phyloP scores from a whole-genome alignment of 2,329 filamentous ascomycete genomes.

The Nothophaeocryptopus gaeumannii region DNA sequence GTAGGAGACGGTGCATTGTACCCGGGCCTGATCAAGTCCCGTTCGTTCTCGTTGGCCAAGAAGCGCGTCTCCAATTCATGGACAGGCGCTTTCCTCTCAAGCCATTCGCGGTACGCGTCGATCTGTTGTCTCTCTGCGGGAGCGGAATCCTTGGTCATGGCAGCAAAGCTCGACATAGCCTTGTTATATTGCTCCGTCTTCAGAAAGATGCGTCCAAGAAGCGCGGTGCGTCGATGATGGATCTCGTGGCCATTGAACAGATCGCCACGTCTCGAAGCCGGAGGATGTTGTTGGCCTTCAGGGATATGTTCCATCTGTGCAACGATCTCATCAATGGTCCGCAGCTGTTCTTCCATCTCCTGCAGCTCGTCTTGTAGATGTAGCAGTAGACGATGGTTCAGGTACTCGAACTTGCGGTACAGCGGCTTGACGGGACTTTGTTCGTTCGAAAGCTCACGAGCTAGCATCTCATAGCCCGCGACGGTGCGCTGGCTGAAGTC shows the following conservation, averaged over 20 bases:
- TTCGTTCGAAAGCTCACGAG: conserved; percentile 50
- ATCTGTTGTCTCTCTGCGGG: conserved; percentile 53
- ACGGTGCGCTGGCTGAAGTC: conserved; percentile 31
- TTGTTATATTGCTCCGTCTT: conserved; percentile 68
- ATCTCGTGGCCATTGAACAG: conserved; percentile 55
- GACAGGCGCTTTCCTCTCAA: conserved; percentile 55
- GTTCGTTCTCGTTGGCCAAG: conserved; percentile 45
- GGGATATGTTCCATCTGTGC: conserved; percentile 36
- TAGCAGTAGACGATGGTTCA: conserved; percentile 79
- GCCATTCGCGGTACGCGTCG: conserved; percentile 54
- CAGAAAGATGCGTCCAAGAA: conserved; percentile 61
- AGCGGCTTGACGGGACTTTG: conserved; percentile 52
- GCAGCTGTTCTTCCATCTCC: conserved; percentile 76
- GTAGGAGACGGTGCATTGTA: not conserved
- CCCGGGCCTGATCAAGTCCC: conserved; percentile 52
- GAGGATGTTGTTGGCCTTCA: conserved; percentile 18
- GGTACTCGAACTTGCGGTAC: conserved; percentile 76
- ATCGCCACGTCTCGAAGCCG: conserved; percentile 62
- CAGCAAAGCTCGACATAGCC: conserved; percentile 58
- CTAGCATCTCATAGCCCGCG: conserved; percentile 62
- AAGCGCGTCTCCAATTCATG: conserved; percentile 60
- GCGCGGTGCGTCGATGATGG: conserved; percentile 58
- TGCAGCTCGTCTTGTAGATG: conserved; percentile 82
- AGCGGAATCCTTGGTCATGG: conserved; percentile 51
- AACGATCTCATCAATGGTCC: conserved; percentile 62